Conservation (phyloP, 2,329 filamentous ascomycete genomes). For the Ophiostoma montium region DNA sequence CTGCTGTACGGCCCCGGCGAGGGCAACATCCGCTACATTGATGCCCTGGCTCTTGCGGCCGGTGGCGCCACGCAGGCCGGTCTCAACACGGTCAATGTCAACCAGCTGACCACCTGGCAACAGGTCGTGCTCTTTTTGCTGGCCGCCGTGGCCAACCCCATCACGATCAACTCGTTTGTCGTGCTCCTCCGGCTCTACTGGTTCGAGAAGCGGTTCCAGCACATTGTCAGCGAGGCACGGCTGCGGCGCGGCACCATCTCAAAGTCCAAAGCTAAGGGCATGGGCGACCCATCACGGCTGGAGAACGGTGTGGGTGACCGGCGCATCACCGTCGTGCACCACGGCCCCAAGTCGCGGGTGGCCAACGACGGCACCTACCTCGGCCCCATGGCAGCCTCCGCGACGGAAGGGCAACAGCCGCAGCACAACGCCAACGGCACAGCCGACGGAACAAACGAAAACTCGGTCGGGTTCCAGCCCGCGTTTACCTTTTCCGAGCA, state of each 20-base stretch:
- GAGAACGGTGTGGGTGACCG: constrained; percentile 53
- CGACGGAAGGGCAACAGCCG: constrained; percentile 1
- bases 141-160: constrained; percentile 64
- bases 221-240: constrained; percentile 61
- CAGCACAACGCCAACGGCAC: background rate
- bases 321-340: constrained; percentile 51
- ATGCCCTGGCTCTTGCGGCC: constrained; percentile 77
- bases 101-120: constrained; percentile 54
- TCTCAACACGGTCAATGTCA: constrained; percentile 65
- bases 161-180: constrained; percentile 70
- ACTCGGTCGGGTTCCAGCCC: background rate
- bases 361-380: constrained; percentile 47
- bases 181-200: constrained; percentile 91
- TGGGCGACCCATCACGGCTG: constrained; percentile 29
- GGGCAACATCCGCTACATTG: constrained; percentile 54
- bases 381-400: constrained; percentile 18
- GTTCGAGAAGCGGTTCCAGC: constrained; percentile 94
- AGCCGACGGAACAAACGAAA: background rate
- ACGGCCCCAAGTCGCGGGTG: constrained; percentile 34
- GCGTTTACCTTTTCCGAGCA: constrained; percentile 11
- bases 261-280: constrained; percentile 42
- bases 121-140: constrained; percentile 60
- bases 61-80: constrained; percentile 86
- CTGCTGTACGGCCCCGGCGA: constrained; percentile 47
- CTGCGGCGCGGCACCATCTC: constrained; percentile 48